Percentiles rank a stretch among this genome's conserved stretches.
phyloP scores from a whole-genome alignment of 139 green algal genomes.

The Chlorella sp. region DNA sequence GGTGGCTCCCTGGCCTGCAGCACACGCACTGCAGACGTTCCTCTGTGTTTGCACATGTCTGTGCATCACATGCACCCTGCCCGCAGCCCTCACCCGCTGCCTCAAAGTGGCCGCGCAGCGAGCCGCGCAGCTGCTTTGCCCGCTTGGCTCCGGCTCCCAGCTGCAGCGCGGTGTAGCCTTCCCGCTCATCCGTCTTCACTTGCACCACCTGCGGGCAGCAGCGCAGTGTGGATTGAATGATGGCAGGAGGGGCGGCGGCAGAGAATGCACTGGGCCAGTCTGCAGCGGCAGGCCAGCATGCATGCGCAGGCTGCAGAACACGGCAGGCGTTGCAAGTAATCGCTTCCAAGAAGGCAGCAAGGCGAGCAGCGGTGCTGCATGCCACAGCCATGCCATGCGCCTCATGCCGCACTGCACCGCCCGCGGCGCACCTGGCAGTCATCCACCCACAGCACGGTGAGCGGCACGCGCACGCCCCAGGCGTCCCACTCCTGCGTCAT shows the following conservation, averaged over 20 bases:
- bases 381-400: neutral
- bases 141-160: constrained; percentile 79
- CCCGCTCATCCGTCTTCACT: constrained; percentile 69
- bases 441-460: constrained; percentile 98
- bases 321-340: too few species aligned
- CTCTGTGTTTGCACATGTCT: too few species aligned
- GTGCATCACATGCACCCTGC: neutral
- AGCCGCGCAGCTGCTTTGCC: constrained; percentile 70
- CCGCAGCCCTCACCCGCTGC: neutral
- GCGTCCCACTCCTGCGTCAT: constrained; percentile 98
- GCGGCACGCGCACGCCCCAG: constrained; percentile 80
- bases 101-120: constrained; percentile 37
- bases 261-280: neutral
- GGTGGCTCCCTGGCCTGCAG: neutral
- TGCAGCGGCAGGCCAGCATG: too few species aligned
- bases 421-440: constrained; percentile 80
- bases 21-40: neutral
- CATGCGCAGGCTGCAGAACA: too few species aligned
- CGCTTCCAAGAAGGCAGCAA: too few species aligned
- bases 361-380: neutral
- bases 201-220: constrained; percentile 79
- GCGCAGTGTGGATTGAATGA: too few species aligned
- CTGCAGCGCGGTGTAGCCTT: constrained; percentile 87
- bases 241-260: neutral
- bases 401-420: neutral